Percentiles rank a stretch among this genome's conserved stretches.
These are phyloP conservation scores for Pichia membranifaciens DNA, from an alignment of 805 yeast species.

Conservation along the genomic window DNA sequence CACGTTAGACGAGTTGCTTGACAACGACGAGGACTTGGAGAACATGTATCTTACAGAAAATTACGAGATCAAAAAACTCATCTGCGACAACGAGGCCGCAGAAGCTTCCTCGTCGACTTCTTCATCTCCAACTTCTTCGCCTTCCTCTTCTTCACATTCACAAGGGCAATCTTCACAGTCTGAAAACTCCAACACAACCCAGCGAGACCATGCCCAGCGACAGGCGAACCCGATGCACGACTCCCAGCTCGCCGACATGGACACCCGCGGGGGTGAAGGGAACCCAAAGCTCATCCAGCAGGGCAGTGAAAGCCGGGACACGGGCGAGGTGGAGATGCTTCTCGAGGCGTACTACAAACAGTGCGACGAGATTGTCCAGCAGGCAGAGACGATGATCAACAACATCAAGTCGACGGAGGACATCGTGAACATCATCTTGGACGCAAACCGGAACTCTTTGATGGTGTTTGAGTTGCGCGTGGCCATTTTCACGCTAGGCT, in stretches of 20 bases:
- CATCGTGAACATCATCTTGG: slow-evolving; percentile 83
- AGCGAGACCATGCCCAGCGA: no score
- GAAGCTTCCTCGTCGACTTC: neutral
- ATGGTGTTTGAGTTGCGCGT: slow-evolving; percentile 83
- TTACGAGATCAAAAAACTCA: slow-evolving; percentile 15
- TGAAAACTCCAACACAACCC: no score
- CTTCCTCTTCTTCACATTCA: no score
- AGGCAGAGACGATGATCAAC: slow-evolving; percentile 72
- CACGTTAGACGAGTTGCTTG: slow-evolving; percentile 76
- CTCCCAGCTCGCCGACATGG: neutral
- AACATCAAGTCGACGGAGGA: slow-evolving; percentile 91
- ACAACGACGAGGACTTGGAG: slow-evolving; percentile 78
- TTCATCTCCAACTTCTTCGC: no score
- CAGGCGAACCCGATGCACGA: neutral
- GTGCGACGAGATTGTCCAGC: slow-evolving; percentile 90
- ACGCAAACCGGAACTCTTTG: slow-evolving; percentile 83
- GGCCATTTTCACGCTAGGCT: slow-evolving; percentile 77
- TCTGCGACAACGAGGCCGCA: neutral
- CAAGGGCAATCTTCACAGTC: no score
- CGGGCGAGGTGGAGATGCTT: slow-evolving; percentile 78
- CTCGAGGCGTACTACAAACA: slow-evolving; percentile 86
- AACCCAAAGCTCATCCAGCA: slow-evolving; percentile 1
- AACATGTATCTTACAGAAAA: slow-evolving; percentile 66
- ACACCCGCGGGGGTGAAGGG: neutral
- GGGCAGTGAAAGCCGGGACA: slow-evolving; percentile 18